Percentiles rank a stretch among this genome's conserved stretches.
Conservation (phyloP, 108 stramenopile genomes). For the Cyclotella cryptica region DNA sequence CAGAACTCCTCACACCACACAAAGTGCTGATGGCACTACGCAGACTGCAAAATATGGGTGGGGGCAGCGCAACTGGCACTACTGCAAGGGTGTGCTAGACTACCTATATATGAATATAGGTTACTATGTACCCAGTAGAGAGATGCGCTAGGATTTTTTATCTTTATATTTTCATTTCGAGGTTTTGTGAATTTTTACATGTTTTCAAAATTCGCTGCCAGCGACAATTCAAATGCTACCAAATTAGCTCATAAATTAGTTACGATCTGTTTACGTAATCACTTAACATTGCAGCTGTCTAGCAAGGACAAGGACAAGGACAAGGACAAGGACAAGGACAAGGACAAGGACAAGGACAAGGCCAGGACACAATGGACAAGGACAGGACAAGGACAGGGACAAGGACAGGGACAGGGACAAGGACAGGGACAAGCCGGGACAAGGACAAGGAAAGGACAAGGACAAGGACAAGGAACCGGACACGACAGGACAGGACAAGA, state of each 20-base stretch:
- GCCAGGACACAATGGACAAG: no score
- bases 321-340: no score
- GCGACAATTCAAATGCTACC: background rate
- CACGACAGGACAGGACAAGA: no score
- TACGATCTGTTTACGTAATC: constrained; percentile 1
- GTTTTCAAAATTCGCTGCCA: background rate
- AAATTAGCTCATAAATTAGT: constrained; percentile 9
- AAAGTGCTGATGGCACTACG: constrained; percentile 20
- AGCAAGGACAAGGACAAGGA: no score
- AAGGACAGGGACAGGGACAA: no score
- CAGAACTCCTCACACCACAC: constrained; percentile 12
- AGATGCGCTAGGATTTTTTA: background rate
- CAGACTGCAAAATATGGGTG: constrained; percentile 8
- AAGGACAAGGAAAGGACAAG: no score
- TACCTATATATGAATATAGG: constrained; percentile 7
- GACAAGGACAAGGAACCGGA: no score
- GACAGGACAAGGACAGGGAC: no score
- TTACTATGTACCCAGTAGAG: constrained; percentile 4
- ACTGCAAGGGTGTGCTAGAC: constrained; percentile 27
- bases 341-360: no score
- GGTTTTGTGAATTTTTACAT: background rate
- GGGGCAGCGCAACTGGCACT: constrained; percentile 3
- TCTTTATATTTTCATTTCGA: background rate
- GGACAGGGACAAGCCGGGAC: no score
- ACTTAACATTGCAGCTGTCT: no score